phyloP scores from a whole-genome alignment of 495 filamentous ascomycete genomes.

The Xanthoparmelia taractica region DNA sequence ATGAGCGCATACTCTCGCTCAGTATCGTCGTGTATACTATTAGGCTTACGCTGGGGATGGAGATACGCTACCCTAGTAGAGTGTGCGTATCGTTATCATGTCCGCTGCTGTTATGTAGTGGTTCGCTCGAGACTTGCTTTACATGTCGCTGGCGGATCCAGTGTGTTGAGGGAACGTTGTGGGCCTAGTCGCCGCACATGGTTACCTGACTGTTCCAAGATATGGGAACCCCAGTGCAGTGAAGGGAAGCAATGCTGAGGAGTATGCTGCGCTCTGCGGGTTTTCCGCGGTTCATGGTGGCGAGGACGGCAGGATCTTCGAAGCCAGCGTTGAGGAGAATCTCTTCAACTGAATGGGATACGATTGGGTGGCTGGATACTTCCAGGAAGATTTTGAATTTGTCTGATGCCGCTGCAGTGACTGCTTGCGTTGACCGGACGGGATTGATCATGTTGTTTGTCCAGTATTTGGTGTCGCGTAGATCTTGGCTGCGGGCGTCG shows the following conservation, averaged over 20 bases:
- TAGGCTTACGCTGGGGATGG: background rate
- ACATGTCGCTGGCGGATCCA: conserved; percentile 50
- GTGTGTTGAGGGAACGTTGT: conserved; percentile 38
- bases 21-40: conserved; percentile 28
- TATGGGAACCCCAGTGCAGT: conserved; percentile 34
- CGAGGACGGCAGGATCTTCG: conserved; percentile 29
- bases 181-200: conserved; percentile 29
- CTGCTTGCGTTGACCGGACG: conserved; percentile 29
- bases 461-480: conserved; percentile 30
- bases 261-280: conserved; percentile 40
- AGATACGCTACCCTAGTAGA: background rate
- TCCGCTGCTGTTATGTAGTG: conserved; percentile 24
- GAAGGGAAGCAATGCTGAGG: conserved; percentile 38
- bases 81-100: background rate
- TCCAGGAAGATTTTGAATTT: conserved; percentile 32
- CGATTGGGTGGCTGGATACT: conserved; percentile 33
- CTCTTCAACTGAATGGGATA: conserved; percentile 33
- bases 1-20: conserved; percentile 31
- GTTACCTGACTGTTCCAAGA: background rate
- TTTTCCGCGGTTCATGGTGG: conserved; percentile 34
- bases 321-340: conserved; percentile 30
- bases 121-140: conserved; percentile 37
- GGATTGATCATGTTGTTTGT: conserved; percentile 29
- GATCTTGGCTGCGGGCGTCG: conserved; percentile 23
- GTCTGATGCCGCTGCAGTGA: conserved; percentile 34